A percentile compares a stretch with the other conserved stretches of the same genome.
Conservation (phyloP, 1,284 basidiomycete species). For the Volvariella surrecta region DNA sequence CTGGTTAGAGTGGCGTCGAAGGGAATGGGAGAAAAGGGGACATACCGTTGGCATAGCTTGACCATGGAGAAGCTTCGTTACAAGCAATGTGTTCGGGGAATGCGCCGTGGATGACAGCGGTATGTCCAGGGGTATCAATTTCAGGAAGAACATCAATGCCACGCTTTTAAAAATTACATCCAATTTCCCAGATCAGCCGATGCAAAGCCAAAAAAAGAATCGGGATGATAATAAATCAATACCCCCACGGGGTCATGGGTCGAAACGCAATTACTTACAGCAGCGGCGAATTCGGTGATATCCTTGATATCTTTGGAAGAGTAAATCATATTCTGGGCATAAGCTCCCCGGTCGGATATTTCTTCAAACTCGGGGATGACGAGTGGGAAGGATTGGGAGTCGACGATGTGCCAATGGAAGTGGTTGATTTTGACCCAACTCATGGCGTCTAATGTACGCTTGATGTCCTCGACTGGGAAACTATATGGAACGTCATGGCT, state of each 20-base stretch:
- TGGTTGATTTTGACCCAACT: conserved; percentile 77
- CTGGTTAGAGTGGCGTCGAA: neutral
- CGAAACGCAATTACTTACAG: conserved; percentile 39
- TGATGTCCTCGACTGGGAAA: conserved; percentile 60
- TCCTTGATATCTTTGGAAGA: conserved; percentile 48
- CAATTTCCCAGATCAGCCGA: too few species aligned
- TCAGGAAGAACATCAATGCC: conserved; percentile 75
- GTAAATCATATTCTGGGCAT: conserved; percentile 52
- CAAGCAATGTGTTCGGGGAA: conserved; percentile 75
- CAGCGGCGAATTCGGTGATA: conserved; percentile 66
- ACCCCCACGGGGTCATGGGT: too few species aligned
- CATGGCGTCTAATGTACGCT: conserved; percentile 78
- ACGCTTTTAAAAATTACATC: conserved; percentile 30
- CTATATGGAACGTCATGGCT: conserved; percentile 22
- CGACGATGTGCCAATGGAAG: conserved; percentile 79
- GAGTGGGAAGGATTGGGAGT: conserved; percentile 73
- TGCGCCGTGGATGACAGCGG: conserved; percentile 53
- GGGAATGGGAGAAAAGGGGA: neutral
- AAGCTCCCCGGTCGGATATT: conserved; percentile 63
- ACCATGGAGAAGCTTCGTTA: conserved; percentile 53
- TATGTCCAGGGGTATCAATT: conserved; percentile 80
- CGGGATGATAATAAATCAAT: too few species aligned
- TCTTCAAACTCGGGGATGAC: conserved; percentile 53
- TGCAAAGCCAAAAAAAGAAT: too few species aligned
- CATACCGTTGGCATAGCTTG: conserved; percentile 48